Base-by-base conservation (phyloP, 2,329 filamentous ascomycete species). In the Verticillium dahliae region DNA sequence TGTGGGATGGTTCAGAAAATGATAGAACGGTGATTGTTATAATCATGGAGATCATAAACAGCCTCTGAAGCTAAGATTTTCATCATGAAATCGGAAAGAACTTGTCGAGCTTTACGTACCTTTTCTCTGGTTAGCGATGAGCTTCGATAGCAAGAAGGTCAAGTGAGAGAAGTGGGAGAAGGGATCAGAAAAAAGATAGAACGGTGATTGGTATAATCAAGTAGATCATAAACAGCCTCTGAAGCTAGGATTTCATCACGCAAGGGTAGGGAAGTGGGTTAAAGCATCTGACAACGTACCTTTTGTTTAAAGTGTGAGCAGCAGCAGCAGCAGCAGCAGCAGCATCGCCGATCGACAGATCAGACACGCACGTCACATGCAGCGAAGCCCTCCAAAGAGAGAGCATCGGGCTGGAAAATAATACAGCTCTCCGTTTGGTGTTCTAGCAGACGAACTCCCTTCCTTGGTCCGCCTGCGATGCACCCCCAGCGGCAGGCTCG, bases 181-280 rank as follows among this genome's bases (percentile, higher is more conserved):
- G 39, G 58, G 57, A 41, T 65, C 63, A 65, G 63, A 66, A 52
- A 59, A 65, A 63, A 56, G 69, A 71, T 69, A 68, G 64, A 67
- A 67, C 69, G 70, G 71, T 74, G 68, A 72, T 67, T 59, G 67
- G 73, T 72, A 66, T 69, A 77, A 77, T 76, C 74, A 77, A 66
- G 6, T 59, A 63, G 62, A 73, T 79, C 77, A 79, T 79, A 79
- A 79, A 79, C 77, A 79, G 77, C 77, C 76, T 79, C 77, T 77
- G 75, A 75, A 69, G 69, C 69, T 62, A 65, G 31, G 52, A 45
- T 70, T 70, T 78, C 75, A 78, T 78, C 75, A 78, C 74, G 66
- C 67, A 72, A 62, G 61, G 34, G 55, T 58, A 57, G 35, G 33
- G 52, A 13, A 35, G 45, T 35, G 59, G 41, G 22, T 50, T 37